Conservation (phyloP, 495 filamentous ascomycete species). For the Penicillium daleae region DNA sequence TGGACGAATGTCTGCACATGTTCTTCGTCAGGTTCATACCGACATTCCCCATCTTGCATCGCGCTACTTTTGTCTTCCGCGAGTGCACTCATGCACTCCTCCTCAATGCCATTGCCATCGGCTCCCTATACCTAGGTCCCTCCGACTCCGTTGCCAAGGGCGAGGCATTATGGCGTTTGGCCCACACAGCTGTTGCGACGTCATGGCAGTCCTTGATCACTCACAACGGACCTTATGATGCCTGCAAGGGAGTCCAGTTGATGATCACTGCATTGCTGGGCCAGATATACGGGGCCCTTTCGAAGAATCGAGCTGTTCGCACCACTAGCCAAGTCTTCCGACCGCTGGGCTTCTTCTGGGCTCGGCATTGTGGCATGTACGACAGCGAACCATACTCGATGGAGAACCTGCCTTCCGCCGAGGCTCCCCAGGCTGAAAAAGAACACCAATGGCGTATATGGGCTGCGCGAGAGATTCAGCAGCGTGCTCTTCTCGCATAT, state of each 20-base stretch:
- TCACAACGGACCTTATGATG: constrained; percentile 50
- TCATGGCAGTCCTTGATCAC: constrained; percentile 56
- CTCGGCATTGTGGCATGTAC: constrained; percentile 50
- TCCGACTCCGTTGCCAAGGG: constrained; percentile 51
- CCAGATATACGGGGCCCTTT: constrained; percentile 52
- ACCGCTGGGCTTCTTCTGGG: constrained; percentile 54
- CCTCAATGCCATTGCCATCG: constrained; percentile 54
- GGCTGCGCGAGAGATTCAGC: constrained; percentile 51
- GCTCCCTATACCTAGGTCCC: constrained; percentile 52
- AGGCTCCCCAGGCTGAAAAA: constrained; percentile 41
- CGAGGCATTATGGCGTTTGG: constrained; percentile 51
- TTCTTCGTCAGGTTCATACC: constrained; percentile 56
- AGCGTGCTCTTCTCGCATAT: constrained; percentile 51
- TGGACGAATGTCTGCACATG: constrained; percentile 55
- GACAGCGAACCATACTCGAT: constrained; percentile 43
- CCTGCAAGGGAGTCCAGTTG: constrained; percentile 51
- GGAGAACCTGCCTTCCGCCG: constrained; percentile 40
- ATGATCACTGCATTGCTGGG: constrained; percentile 51
- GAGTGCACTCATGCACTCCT: constrained; percentile 53
- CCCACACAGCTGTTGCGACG: constrained; percentile 53
- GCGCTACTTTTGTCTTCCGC: constrained; percentile 53
- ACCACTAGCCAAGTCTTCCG: constrained; percentile 54
- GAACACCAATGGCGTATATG: constrained; percentile 49
- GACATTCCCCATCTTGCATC: constrained; percentile 53
- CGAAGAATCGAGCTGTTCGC: constrained; percentile 50